Base-by-base conservation (phyloP, 2,329 filamentous ascomycete species). In the Ophiostoma fasciatum region DNA sequence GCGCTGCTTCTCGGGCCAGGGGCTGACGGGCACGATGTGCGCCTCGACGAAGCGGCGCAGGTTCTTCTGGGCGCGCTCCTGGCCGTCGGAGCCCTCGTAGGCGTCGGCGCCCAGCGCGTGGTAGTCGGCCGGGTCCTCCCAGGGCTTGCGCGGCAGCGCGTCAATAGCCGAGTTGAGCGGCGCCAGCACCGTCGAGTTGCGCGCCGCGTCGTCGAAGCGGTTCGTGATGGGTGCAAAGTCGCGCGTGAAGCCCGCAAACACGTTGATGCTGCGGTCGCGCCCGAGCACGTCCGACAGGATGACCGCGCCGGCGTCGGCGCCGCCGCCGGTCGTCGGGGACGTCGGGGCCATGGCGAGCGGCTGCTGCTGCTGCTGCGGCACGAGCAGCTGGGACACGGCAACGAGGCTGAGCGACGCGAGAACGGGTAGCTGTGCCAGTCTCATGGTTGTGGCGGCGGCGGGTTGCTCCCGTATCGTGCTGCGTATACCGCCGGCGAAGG, bases 221-320 rank as follows among this genome's bases (percentile, higher is more conserved):
- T 62, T 59, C 9, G 74, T 69, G 15, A 87, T 66, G n/a, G 66
- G 59, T 31, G 76, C 69, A 48, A 87, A 74, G 51, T 88, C 78
- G 40, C 85, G 74, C 5, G 79, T 78, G 49, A 93, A 74, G 28
- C 76, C 75, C 21, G 83, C 80, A 58, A 94, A 96, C 46, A 87
- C 77, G 44, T 83, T 85, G 52, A 94, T 81, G 42, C 66, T 71
- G 47, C 81, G 76, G 37, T 83, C 76, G 45, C 77, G 77, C 27
- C 81, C 79, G 45, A 94, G 76, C 23, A 94, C 78, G 56, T 96
- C 88, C 28, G 79, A 81, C 38, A 96, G 72, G 42, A 83, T 73
- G 22, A 88, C 70, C 21, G 60, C 56, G 33, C 63, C 63, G 29
- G 31, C 23, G 11, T 10, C 11, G 23, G 60, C 56, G 32, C 63